Conservation (phyloP, 441 rosid genomes). For the Gossypium aridum region DNA sequence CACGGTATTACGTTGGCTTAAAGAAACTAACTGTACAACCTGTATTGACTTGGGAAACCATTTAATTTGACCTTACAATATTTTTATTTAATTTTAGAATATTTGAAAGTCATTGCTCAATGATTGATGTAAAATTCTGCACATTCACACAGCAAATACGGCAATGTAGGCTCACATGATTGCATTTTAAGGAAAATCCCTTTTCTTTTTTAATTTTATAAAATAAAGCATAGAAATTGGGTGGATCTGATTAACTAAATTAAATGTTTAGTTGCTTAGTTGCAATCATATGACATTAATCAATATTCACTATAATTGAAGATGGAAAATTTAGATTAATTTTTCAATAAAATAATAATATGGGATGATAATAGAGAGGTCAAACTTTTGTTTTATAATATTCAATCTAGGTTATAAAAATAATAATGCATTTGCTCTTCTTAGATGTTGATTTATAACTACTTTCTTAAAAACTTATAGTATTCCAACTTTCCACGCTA, state of each 20-base stretch:
- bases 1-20: no score
- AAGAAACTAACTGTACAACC: not conserved
- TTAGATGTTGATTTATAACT: not conserved
- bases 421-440: no score
- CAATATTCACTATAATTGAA: no score
- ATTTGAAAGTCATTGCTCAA: not conserved
- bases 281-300: not conserved
- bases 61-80: not conserved
- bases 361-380: not conserved
- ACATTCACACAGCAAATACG: not conserved
- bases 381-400: not conserved
- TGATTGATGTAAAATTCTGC: not conserved
- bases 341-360: no score
- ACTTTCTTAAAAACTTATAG: not conserved
- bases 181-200: not conserved
- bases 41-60: not conserved
- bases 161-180: not conserved
- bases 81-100: no score
- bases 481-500: no score
- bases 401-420: no score
- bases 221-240: not conserved
- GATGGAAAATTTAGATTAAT: no score
- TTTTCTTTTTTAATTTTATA: not conserved
- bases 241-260: not conserved
- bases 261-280: not conserved